Evolutionary conservation across 2,329 filamentous ascomycete genomes (phyloP).

Genomic region (Rhynchosporium secalis): DNA sequence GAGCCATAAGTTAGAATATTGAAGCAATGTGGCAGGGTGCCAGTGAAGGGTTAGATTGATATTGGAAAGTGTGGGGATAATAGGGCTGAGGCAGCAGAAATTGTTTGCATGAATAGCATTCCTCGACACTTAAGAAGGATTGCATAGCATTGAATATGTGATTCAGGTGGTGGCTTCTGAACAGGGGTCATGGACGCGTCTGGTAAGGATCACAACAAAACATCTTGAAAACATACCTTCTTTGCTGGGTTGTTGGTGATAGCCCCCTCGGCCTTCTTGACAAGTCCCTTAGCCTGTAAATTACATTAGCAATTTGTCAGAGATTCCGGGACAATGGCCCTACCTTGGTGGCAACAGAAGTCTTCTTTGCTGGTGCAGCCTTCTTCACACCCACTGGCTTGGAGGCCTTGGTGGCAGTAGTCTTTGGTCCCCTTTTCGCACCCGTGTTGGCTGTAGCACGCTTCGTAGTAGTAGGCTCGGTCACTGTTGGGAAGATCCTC

Average conservation of each 20-base stretch:
- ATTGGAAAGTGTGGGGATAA: not conserved
- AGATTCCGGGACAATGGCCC: constrained; percentile 16
- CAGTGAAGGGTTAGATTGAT: not conserved
- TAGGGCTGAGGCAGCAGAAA: not conserved
- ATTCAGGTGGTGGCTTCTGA: constrained; percentile 21
- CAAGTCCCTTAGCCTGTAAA: constrained; percentile 36
- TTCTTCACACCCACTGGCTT: constrained; percentile 40
- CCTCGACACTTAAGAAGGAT: constrained; percentile 17
- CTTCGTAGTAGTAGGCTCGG: constrained; percentile 35
- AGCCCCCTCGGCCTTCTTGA: constrained; percentile 39
- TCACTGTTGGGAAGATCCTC: constrained; percentile 35
- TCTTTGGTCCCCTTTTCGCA: constrained; percentile 37
- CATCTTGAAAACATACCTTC: constrained; percentile 37
- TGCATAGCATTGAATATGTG: constrained; percentile 15
- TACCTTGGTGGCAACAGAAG: constrained; percentile 36
- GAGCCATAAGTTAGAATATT: constrained; percentile 19
- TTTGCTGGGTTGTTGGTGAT: constrained; percentile 42
- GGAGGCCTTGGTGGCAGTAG: constrained; percentile 38
- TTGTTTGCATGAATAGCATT: not conserved
- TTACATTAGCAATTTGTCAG: constrained; percentile 23
- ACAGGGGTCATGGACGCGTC: constrained; percentile 34
- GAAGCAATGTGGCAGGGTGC: not conserved
- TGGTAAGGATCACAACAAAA: constrained; percentile 30
- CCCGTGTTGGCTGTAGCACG: constrained; percentile 36
- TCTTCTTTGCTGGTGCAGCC: constrained; percentile 38